phyloP scores from a whole-genome alignment of 306 rosid genomes.

The Boehmeria nivea region DNA sequence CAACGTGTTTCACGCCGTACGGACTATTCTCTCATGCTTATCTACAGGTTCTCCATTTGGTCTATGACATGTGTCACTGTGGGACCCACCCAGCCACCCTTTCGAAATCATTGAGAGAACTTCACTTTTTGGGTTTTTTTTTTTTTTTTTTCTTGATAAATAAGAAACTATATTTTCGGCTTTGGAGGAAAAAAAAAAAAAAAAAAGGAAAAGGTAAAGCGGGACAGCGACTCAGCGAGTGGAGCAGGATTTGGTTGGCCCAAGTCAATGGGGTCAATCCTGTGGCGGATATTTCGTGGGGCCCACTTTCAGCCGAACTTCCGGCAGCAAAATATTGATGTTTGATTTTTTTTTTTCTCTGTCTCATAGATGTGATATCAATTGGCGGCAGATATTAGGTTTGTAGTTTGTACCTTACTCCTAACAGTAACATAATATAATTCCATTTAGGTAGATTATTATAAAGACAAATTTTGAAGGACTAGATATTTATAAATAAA shows the following conservation, averaged over 20 bases:
- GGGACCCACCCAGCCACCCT: not conserved
- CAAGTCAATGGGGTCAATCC: constrained; percentile 8
- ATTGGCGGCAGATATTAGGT: constrained; percentile 15
- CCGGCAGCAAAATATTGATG: constrained; percentile 12
- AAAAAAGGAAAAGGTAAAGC: not conserved
- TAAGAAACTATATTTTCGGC: no score
- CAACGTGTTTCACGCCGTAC: constrained; percentile 15
- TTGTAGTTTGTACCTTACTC: not conserved
- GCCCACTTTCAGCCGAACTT: constrained; percentile 4
- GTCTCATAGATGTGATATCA: not conserved
- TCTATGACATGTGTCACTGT: not conserved
- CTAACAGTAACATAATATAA: no score
- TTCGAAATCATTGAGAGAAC: no score
- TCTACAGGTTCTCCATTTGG: not conserved
- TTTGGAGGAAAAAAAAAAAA: no score
- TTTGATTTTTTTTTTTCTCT: not conserved
- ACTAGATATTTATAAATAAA: no score
- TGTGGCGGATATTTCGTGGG: constrained; percentile 13
- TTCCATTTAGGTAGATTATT: no score
- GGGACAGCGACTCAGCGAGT: no score
- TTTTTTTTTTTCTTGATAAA: no score
- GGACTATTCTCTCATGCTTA: not conserved
- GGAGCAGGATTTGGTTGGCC: not conserved
- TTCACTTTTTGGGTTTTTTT: no score
- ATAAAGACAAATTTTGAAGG: no score